These are phyloP conservation scores for Glycine tomentella DNA, from an alignment of 306 rosid genomes.

Conservation along the genomic window DNA sequence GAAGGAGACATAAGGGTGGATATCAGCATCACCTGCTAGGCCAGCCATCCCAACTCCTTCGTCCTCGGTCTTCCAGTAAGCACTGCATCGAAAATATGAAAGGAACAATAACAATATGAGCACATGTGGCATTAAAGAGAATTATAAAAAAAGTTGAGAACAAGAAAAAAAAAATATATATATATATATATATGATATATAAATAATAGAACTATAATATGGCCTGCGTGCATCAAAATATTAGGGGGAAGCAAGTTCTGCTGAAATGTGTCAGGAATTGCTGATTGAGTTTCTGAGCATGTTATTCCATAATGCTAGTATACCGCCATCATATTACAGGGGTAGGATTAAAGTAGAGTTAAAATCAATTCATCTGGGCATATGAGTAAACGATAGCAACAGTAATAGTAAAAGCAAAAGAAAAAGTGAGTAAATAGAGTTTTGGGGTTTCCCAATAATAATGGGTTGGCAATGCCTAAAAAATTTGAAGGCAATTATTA, in stretches of 20 bases:
- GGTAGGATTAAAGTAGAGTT: neutral
- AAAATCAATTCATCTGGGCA: neutral
- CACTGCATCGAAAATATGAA: slow-evolving; percentile 54
- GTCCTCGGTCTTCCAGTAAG: slow-evolving; percentile 76
- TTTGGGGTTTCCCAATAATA: neutral
- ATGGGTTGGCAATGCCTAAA: neutral
- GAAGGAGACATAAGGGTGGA: slow-evolving; percentile 81
- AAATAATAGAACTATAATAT: slow-evolving; percentile 2
- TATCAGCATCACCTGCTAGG: slow-evolving; percentile 72
- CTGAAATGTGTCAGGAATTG: neutral
- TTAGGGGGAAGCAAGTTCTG: neutral
- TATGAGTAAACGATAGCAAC: neutral
- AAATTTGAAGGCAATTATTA: neutral
- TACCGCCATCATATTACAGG: neutral
- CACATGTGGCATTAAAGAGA: neutral
- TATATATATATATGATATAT: neutral
- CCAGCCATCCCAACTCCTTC: slow-evolving; percentile 84
- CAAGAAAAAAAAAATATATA: too few relatives aligned
- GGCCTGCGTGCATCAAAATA: slow-evolving; percentile 4
- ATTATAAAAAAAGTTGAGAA: neutral
- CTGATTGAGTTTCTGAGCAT: neutral
- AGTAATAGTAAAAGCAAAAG: neutral
- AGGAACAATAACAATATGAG: neutral
- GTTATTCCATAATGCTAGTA: neutral
- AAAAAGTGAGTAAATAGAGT: neutral